These are phyloP conservation scores for Melanogaster broomeanus DNA, from an alignment of 768 basidiomycete species.

Conservation along the genomic window DNA sequence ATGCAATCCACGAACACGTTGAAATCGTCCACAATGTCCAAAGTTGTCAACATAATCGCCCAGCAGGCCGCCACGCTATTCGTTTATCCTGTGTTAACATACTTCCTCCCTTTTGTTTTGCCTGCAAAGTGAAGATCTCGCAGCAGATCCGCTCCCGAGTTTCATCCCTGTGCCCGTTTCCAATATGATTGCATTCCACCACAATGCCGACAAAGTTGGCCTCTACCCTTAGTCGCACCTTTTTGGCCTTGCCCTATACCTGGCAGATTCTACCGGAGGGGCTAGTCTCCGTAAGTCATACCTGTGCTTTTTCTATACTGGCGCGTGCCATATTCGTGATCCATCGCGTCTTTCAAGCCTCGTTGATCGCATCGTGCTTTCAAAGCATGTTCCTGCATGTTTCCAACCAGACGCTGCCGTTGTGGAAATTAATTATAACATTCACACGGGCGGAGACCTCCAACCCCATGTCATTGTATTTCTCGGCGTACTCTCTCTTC, in stretches of 20 bases:
- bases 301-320: conserved; percentile 10
- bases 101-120: background rate
- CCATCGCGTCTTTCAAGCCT: conserved; percentile 9
- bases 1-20: conserved; percentile 16
- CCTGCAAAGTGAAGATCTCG: conserved; percentile 5
- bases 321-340: conserved; percentile 6
- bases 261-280: background rate
- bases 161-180: conserved; percentile 3
- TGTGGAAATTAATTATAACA: conserved; percentile 7
- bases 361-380: conserved; percentile 15
- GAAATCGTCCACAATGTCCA: conserved; percentile 18
- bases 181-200: conserved; percentile 1
- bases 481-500: conserved; percentile 7
- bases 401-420: conserved; percentile 4
- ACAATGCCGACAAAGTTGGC: conserved; percentile 2
- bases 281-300: conserved; percentile 4
- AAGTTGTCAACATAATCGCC: conserved; percentile 12
- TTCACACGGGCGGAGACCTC: conserved; percentile 9
- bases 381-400: conserved; percentile 16
- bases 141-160: background rate
- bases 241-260: conserved; percentile 2
- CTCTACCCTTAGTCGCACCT: background rate
- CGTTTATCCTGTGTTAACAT: conserved; percentile 4
- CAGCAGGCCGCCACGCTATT: conserved; percentile 12
- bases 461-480: conserved; percentile 10